phyloP scores from a whole-genome alignment of 2,329 filamentous ascomycete genomes.

The Sporothrix globosa region DNA sequence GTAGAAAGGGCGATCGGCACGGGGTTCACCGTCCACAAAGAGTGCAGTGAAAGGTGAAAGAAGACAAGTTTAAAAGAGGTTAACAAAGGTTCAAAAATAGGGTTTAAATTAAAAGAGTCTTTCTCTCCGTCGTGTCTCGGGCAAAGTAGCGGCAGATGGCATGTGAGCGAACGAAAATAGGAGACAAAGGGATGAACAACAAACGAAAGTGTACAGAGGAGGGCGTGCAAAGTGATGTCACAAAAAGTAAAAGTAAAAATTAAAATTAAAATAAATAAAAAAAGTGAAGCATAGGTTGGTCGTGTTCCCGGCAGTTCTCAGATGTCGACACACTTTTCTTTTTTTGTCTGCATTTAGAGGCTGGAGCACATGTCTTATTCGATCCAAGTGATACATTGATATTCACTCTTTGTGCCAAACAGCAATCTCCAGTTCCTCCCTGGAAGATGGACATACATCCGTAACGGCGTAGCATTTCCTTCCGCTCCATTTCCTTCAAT shows the following conservation, averaged over 20 bases:
- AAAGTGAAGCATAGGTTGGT: constrained; percentile 7
- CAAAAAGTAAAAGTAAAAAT: not conserved
- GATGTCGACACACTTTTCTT: not conserved
- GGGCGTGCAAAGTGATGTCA: not conserved
- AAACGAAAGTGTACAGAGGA: not conserved
- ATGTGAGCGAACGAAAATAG: not conserved
- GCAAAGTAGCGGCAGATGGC: not conserved
- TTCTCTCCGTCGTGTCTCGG: not conserved
- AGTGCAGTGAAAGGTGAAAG: not conserved
- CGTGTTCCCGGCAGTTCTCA: not conserved
- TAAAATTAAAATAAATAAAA: constrained; percentile 7
- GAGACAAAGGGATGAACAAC: too few relatives aligned
- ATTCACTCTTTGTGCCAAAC: not conserved
- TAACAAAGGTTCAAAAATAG: too few relatives aligned
- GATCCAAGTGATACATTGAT: not conserved
- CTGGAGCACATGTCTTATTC: not conserved
- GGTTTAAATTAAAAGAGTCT: not conserved
- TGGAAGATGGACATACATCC: not conserved
- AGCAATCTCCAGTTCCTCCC: constrained; percentile 17
- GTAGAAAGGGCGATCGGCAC: not conserved
- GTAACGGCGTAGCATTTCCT: not conserved
- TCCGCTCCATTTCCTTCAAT: not conserved
- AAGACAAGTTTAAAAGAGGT: not conserved
- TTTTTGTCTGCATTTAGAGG: not conserved
- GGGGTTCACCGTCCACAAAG: constrained; percentile 27